These are phyloP conservation scores for Ophiocordyceps polyrhachis-furcata DNA, from an alignment of 2,329 filamentous ascomycete genomes.

Conservation along the genomic window DNA sequence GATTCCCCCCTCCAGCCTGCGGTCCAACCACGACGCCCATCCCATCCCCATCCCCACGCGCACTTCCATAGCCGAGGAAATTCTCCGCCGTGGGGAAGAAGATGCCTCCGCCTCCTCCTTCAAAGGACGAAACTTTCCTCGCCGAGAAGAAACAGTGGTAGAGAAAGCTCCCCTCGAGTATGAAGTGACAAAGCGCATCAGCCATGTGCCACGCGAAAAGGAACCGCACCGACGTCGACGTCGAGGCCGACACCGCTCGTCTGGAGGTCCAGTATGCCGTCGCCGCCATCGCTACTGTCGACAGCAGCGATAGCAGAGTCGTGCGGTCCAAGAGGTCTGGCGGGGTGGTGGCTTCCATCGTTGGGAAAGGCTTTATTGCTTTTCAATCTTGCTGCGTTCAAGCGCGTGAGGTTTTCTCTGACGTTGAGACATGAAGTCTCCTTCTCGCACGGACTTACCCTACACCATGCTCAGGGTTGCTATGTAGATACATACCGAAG, in stretches of 20 bases:
- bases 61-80: slow-evolving; percentile 27
- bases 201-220: slow-evolving; percentile 93
- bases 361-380: not conserved
- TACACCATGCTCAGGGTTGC: too few species aligned
- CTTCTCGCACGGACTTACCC: too few species aligned
- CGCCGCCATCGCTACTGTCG: slow-evolving; percentile 31
- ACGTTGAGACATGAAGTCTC: too few species aligned
- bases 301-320: slow-evolving; percentile 38
- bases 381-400: too few species aligned
- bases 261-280: slow-evolving; percentile 31
- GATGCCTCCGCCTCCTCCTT: slow-evolving; percentile 7
- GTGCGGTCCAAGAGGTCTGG: slow-evolving; percentile 40
- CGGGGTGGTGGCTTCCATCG: slow-evolving; percentile 10
- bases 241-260: slow-evolving; percentile 24
- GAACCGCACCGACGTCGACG: slow-evolving; percentile 42
- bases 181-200: slow-evolving; percentile 77
- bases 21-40: slow-evolving; percentile 33
- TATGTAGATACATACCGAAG: too few species aligned
- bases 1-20: slow-evolving; percentile 33
- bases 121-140: slow-evolving; percentile 13
- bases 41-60: slow-evolving; percentile 5
- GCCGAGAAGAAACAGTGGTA: slow-evolving; percentile 78
- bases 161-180: slow-evolving; percentile 79
- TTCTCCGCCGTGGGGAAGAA: slow-evolving; percentile 31
- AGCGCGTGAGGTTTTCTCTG: too few species aligned